Conservation (phyloP, 345 rosid genomes). For the Gynandropsis gynandra region DNA sequence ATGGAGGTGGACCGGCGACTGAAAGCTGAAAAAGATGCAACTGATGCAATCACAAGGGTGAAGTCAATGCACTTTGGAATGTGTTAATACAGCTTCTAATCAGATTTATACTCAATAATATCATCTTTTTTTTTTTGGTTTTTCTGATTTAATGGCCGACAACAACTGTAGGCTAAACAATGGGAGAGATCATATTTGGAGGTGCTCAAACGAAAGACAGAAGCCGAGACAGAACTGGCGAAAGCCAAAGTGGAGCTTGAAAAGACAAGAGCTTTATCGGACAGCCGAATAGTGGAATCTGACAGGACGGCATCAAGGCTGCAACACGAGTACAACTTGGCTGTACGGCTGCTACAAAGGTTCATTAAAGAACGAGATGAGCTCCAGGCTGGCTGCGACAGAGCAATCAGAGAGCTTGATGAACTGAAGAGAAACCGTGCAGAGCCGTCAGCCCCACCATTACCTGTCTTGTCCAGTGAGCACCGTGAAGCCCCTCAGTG, state of each 20-base stretch:
- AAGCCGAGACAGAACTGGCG: constrained; percentile 41
- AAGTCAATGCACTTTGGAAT: background rate
- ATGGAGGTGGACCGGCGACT: constrained; percentile 44
- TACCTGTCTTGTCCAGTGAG: constrained; percentile 38
- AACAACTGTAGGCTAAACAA: constrained; percentile 38
- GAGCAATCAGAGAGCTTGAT: constrained; percentile 59
- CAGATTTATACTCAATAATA: background rate
- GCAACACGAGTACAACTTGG: constrained; percentile 58
- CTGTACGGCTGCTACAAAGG: constrained; percentile 45
- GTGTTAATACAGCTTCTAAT: background rate
- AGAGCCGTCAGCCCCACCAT: no score
- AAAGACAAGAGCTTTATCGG: constrained; percentile 36
- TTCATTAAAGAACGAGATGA: constrained; percentile 49
- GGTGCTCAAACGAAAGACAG: constrained; percentile 46
- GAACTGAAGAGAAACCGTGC: constrained; percentile 44
- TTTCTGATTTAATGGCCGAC: background rate
- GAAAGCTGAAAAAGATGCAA: constrained; percentile 50
- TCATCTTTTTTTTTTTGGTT: background rate
- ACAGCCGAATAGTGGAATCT: constrained; percentile 43
- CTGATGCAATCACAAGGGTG: constrained; percentile 58
- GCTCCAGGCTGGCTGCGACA: constrained; percentile 48
- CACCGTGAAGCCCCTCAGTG: constrained; percentile 44
- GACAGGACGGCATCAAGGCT: constrained; percentile 40
- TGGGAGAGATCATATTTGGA: constrained; percentile 36
- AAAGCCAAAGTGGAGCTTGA: constrained; percentile 39